phyloP scores from a whole-genome alignment of 805 yeast species.

The Isabelozyma gotoi region DNA sequence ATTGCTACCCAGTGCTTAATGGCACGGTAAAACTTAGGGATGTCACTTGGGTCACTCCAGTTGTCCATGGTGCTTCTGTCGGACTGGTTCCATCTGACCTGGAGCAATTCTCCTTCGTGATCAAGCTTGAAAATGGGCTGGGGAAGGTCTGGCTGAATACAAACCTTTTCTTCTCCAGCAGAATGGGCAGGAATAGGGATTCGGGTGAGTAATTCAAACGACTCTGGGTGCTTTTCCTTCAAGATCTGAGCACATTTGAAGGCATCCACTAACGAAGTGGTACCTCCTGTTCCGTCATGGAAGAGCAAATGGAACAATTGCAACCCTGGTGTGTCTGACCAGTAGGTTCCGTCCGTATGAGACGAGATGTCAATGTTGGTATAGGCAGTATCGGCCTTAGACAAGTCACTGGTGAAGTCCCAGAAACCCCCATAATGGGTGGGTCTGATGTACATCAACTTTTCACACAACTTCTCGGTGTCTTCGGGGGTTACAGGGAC shows the following conservation, averaged over 20 bases:
- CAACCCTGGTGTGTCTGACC: constrained; percentile 71
- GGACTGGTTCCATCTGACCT: constrained; percentile 70
- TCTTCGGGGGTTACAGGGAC: constrained; percentile 61
- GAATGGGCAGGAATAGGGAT: constrained; percentile 66
- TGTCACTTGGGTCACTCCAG: constrained; percentile 48
- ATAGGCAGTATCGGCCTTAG: constrained; percentile 70
- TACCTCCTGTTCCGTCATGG: constrained; percentile 69
- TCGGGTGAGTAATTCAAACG: constrained; percentile 48
- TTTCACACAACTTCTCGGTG: constrained; percentile 56
- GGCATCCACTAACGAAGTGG: constrained; percentile 66
- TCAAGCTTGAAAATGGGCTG: constrained; percentile 61
- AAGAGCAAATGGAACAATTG: constrained; percentile 64
- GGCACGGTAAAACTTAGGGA: constrained; percentile 56
- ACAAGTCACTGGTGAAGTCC: constrained; percentile 71
- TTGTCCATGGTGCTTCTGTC: constrained; percentile 62
- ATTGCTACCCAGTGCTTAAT: constrained; percentile 56
- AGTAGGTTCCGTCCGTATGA: constrained; percentile 76
- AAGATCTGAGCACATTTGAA: constrained; percentile 57
- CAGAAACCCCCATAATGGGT: constrained; percentile 82
- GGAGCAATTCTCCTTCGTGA: constrained; percentile 50
- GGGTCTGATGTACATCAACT: constrained; percentile 59
- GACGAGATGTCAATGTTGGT: constrained; percentile 62
- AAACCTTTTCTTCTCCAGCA: constrained; percentile 66
- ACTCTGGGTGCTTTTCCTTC: constrained; percentile 46
- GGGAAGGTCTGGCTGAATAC: constrained; percentile 56